Evolutionary conservation across 2,329 filamentous ascomycete genomes (phyloP).

Genomic region (Penicillium sp.): DNA sequence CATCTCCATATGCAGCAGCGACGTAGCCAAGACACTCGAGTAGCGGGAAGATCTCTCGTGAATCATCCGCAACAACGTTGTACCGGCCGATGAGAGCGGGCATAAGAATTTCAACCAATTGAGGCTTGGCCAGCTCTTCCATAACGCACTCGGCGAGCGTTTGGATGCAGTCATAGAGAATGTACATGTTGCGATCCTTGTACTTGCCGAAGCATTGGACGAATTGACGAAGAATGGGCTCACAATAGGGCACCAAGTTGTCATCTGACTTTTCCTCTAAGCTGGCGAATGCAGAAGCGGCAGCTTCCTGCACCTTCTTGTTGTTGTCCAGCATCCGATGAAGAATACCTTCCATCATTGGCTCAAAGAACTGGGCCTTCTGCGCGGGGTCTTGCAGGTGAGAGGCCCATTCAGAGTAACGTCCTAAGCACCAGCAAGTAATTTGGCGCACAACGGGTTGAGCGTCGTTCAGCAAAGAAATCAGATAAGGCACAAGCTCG

Average conservation of each 20-base stretch:
- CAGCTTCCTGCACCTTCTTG: constrained; percentile 97
- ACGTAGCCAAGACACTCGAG: constrained; percentile 97
- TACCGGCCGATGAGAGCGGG: constrained; percentile 86
- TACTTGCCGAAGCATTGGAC: constrained; percentile 90
- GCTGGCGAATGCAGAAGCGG: constrained; percentile 91
- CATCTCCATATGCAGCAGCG: constrained; percentile 75
- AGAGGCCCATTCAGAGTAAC: constrained; percentile 91
- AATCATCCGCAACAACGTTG: constrained; percentile 82
- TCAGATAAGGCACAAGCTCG: constrained; percentile 84
- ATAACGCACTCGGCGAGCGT: constrained; percentile 91
- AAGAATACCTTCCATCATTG: constrained; percentile 95
- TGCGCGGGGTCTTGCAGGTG: constrained; percentile 65
- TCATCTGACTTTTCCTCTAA: constrained; percentile 89
- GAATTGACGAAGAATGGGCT: constrained; percentile 87
- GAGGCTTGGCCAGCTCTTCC: constrained; percentile 71
- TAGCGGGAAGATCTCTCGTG: constrained; percentile 87
- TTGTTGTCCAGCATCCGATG: constrained; percentile 94
- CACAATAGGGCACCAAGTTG: constrained; percentile 77
- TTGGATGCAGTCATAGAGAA: constrained; percentile 97
- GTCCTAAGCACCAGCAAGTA: constrained; percentile 93
- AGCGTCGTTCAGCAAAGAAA: constrained; percentile 76
- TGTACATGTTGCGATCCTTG: constrained; percentile 99
- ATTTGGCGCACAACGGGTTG: constrained; percentile 94
- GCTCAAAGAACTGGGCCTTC: constrained; percentile 78
- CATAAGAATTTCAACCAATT: constrained; percentile 85